Evolutionary conservation across 2,329 filamentous ascomycete species (phyloP).

Genomic region (Ophioceras dolichostomum): DNA sequence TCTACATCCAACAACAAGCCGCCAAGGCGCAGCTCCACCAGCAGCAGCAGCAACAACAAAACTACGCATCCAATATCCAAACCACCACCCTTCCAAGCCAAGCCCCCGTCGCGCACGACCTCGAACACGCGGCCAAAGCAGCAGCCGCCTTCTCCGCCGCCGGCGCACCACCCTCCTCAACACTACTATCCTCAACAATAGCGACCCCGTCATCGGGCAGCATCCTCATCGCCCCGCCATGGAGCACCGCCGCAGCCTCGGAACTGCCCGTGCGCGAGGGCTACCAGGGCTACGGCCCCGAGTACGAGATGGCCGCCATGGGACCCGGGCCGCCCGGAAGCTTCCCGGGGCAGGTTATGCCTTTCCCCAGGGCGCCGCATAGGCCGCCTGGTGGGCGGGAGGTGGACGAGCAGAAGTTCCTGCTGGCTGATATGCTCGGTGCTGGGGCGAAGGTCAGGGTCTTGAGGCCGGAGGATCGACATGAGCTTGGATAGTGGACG

Average conservation of each 20-base stretch:
- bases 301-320: conserved; percentile 1
- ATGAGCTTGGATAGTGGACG: not conserved
- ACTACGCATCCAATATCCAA: too few relatives aligned
- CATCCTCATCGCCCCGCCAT: not conserved
- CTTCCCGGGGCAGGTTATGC: not conserved
- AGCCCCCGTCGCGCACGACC: too few relatives aligned
- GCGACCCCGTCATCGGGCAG: too few relatives aligned
- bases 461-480: not conserved
- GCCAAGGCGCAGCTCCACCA: too few relatives aligned
- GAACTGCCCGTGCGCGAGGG: conserved; percentile 2
- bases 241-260: conserved; percentile 1
- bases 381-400: not conserved
- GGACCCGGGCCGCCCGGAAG: not conserved
- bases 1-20: too few relatives aligned
- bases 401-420: conserved; percentile 1
- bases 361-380: too few relatives aligned
- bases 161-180: too few relatives aligned
- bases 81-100: too few relatives aligned
- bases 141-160: too few relatives aligned
- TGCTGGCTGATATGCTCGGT: conserved; percentile 1
- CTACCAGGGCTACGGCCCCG: conserved; percentile 2
- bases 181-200: too few relatives aligned
- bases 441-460: not conserved
- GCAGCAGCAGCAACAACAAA: too few relatives aligned
- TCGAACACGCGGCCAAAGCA: too few relatives aligned